These are phyloP conservation scores for Cutaneotrichosporon mucoides DNA, from an alignment of 1,284 basidiomycete genomes.

Conservation along the genomic window DNA sequence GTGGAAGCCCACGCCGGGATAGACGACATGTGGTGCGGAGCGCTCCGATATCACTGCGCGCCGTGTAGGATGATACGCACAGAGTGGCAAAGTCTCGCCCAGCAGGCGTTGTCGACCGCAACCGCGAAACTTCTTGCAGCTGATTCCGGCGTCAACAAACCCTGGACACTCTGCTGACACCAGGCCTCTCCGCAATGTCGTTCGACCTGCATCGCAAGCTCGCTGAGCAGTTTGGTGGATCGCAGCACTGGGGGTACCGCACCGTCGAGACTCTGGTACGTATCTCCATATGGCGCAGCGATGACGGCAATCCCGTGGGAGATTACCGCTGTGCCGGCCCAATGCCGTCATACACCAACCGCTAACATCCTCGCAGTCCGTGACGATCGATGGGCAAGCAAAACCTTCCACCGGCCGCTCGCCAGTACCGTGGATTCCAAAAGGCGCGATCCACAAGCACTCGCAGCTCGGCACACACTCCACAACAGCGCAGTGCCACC, in stretches of 20 bases:
- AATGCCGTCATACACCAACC: background rate
- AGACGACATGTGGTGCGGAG: no score
- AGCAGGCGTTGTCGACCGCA: no score
- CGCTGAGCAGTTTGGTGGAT: constrained; percentile 67
- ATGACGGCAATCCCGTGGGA: no score
- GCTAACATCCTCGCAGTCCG: constrained; percentile 24
- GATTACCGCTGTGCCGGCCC: no score
- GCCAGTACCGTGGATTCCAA: constrained; percentile 42
- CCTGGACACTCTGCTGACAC: constrained; percentile 3
- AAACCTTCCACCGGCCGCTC: constrained; percentile 26
- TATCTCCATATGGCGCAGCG: no score
- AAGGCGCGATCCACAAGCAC: constrained; percentile 34
- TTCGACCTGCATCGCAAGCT: constrained; percentile 75
- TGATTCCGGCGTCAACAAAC: no score
- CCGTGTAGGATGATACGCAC: no score
- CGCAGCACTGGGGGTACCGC: constrained; percentile 78
- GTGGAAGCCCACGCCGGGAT: no score
- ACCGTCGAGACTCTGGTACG: constrained; percentile 54
- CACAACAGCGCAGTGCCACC: constrained; percentile 47
- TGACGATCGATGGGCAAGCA: constrained; percentile 42
- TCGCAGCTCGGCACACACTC: constrained; percentile 34
- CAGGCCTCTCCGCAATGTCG: constrained; percentile 65
- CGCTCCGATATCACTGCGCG: no score
- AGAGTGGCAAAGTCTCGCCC: no score
- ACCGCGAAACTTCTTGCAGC: no score